A percentile compares a stretch with the other conserved stretches of the same genome.
Evolutionary conservation across 345 rosid species (phyloP).

Genomic region (Brassica incana): DNA sequence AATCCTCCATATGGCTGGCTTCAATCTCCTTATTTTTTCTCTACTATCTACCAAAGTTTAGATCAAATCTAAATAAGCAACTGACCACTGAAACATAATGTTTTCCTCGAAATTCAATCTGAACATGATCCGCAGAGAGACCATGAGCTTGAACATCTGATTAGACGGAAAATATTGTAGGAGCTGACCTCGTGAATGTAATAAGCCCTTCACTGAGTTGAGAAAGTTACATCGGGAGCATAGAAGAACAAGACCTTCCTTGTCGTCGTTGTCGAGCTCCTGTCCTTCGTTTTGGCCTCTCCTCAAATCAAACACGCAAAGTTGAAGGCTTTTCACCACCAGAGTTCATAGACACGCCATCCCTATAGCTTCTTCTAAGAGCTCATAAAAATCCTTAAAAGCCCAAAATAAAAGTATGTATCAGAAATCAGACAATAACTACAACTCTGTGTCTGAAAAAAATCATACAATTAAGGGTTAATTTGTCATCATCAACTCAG

Average conservation of each 20-base stretch:
- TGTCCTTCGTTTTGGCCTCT: slow-evolving; percentile 92
- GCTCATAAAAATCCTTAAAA: slow-evolving; percentile 28
- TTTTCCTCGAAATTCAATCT: background rate
- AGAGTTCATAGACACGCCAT: slow-evolving; percentile 59
- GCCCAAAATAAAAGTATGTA: background rate
- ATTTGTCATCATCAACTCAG: background rate
- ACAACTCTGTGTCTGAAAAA: background rate
- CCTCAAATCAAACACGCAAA: slow-evolving; percentile 87
- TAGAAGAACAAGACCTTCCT: slow-evolving; percentile 71
- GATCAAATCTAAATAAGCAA: background rate
- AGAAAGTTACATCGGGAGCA: slow-evolving; percentile 78
- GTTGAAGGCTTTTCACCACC: slow-evolving; percentile 49
- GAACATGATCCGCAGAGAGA: background rate
- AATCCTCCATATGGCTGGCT: slow-evolving; percentile 64
- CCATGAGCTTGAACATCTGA: too few relatives aligned
- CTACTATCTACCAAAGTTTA: slow-evolving; percentile 57
- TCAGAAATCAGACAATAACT: background rate
- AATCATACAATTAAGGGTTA: background rate
- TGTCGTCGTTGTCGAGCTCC: slow-evolving; percentile 88
- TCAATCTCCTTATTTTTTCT: slow-evolving; percentile 74
- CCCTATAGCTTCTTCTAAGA: slow-evolving; percentile 48
- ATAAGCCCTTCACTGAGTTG: slow-evolving; percentile 47
- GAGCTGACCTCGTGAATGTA: slow-evolving; percentile 74
- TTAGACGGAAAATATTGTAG: background rate
- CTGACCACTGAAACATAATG: too few relatives aligned